Percentiles rank a stretch among this genome's conserved stretches.
These are phyloP conservation scores for Salix udensis DNA, from an alignment of 345 rosid species.

Conservation along the genomic window DNA sequence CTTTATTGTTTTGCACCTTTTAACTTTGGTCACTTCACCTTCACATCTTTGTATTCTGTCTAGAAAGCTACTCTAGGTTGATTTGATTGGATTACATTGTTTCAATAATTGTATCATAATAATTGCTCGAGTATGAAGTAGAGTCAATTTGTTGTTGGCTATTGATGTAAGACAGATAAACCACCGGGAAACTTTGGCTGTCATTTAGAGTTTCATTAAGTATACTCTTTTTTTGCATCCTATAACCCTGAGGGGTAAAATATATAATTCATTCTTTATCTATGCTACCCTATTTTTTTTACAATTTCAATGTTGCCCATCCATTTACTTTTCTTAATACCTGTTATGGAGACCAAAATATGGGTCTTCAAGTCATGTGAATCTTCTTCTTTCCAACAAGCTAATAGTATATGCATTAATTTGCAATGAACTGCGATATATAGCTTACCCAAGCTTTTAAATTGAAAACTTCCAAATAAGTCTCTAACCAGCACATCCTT, in stretches of 20 bases:
- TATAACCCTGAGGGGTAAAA: background rate
- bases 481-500: background rate
- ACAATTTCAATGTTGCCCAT: background rate
- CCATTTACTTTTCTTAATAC: background rate
- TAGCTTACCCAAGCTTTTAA: background rate
- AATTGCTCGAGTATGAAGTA: background rate
- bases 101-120: background rate
- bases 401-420: background rate
- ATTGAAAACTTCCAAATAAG: background rate
- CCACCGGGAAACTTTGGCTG: background rate
- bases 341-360: background rate
- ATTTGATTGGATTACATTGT: background rate
- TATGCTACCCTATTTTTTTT: background rate
- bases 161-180: background rate
- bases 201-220: background rate
- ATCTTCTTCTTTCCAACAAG: background rate
- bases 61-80: background rate
- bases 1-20: background rate
- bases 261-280: background rate
- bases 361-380: background rate
- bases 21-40: background rate
- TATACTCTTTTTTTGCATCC: background rate
- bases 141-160: background rate
- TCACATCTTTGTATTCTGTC: constrained; percentile 2
- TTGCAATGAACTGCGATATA: background rate